Conservation (phyloP, 305 asterid species). For the Fraxinus platypoda region DNA sequence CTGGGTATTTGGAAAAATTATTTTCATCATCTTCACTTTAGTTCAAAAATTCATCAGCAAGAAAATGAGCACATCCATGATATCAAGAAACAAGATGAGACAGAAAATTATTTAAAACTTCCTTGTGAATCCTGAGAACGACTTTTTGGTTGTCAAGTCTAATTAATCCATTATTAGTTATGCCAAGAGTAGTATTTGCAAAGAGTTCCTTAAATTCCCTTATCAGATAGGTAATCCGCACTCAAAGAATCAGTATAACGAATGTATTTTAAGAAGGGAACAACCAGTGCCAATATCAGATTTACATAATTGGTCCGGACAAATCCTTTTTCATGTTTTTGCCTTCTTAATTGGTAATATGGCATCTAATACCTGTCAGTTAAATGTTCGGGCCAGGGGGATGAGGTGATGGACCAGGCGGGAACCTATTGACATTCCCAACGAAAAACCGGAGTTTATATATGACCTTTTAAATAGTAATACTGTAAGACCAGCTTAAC, state of each 20-base stretch:
- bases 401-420: not conserved
- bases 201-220: not conserved
- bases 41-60: too few relatives aligned
- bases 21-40: too few relatives aligned
- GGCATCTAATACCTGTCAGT: not conserved
- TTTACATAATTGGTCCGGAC: not conserved
- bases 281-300: too few relatives aligned
- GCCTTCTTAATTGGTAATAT: not conserved
- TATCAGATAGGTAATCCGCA: not conserved
- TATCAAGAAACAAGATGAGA: too few relatives aligned
- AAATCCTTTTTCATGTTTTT: not conserved
- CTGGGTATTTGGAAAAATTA: too few relatives aligned
- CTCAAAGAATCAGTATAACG: not conserved
- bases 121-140: too few relatives aligned
- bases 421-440: not conserved
- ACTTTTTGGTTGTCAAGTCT: too few relatives aligned
- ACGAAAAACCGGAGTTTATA: not conserved
- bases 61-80: too few relatives aligned
- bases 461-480: too few relatives aligned
- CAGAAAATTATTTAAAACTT: too few relatives aligned
- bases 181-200: not conserved
- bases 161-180: not conserved
- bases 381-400: not conserved
- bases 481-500: not conserved
- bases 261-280: too few relatives aligned